Conservation (phyloP, 495 filamentous ascomycete genomes). For the Aspergillus carlsbadensis region DNA sequence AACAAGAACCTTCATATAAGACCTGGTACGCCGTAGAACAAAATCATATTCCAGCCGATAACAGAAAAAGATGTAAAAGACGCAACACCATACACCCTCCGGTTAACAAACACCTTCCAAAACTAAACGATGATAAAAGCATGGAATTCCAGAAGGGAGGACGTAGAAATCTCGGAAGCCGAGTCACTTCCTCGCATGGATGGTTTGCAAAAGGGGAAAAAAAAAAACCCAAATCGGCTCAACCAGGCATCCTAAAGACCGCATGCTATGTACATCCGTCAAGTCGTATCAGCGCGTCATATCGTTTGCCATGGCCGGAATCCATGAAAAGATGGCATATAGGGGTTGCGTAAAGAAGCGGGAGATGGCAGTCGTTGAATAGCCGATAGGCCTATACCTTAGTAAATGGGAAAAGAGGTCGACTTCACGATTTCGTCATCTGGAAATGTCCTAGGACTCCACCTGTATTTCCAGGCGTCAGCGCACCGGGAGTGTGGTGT, state of each 20-base stretch:
- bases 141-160: slow-evolving; percentile 17
- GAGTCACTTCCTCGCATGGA: slow-evolving; percentile 3
- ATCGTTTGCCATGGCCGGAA: slow-evolving; percentile 2
- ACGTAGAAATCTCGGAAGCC: too few species aligned
- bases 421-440: slow-evolving; percentile 39
- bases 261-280: slow-evolving; percentile 31
- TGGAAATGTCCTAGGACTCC: slow-evolving; percentile 53
- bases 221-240: slow-evolving; percentile 19
- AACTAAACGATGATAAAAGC: slow-evolving; percentile 16
- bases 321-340: neutral
- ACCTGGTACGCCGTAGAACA: slow-evolving; percentile 7
- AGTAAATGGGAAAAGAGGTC: slow-evolving; percentile 9
- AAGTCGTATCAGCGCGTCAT: slow-evolving; percentile 21
- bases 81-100: slow-evolving; percentile 29
- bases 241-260: slow-evolving; percentile 10
- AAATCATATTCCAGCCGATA: slow-evolving; percentile 13
- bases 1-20: neutral
- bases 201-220: slow-evolving; percentile 2
- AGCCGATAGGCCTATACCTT: slow-evolving; percentile 17
- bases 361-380: neutral
- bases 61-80: neutral
- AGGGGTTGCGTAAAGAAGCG: slow-evolving; percentile 4
- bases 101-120: slow-evolving; percentile 19
- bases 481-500: slow-evolving; percentile 48
- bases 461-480: slow-evolving; percentile 68